Base-by-base conservation (phyloP, 2,329 filamentous ascomycete genomes). In the Tolypocladium pustulatum region DNA sequence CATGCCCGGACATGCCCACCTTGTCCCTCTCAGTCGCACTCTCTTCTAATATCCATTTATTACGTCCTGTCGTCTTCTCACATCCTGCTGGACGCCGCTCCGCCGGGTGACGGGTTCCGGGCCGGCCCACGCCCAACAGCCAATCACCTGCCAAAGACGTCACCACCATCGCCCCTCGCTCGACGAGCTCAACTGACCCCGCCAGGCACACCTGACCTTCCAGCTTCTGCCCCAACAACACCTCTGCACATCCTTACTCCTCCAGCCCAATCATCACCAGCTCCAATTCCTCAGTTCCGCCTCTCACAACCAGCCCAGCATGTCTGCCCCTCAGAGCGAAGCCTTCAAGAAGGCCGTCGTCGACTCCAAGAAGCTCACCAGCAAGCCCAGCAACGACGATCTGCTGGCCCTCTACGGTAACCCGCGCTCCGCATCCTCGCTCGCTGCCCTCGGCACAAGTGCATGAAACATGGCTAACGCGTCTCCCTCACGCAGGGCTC, bases 361-460 rank as follows among this genome's bases (percentile, higher is more conserved):
- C 64, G 85, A 89, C 74, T 84, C 81, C 75, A 84, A 83, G 75
- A 86, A 88, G 80, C 79, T 89, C 63, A 82, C 81, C 65, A 72
- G 76, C 64, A 87, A 86, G 81, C 86, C 86, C 57, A 71, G 64
- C 69, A 82, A 84, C 74, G 78, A 84, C 25, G 82, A 89, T 63
- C 78, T 89, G 54, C 83, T 91, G 66, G 74, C 84, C 68, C 75
- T 84, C 65, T 84, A 84, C 69, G 80, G 81, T 83, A 69, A 69
- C 80, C 58, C 4, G 25, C 54, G 12, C 49, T 1, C 27, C 49
- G 8, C 36, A 34, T 27, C 40, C 58, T 38, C 58, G 40, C 37
- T 40, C 58, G 38, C 37, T n/a, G n/a, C 13, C 38, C 52, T 27
- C 58, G 43, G 20, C 15, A 5, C 37, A 38, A 38, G 37, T 6